These are phyloP conservation scores for Otatea glauca DNA, from an alignment of 176 grass and related monocot species.

Conservation along the genomic window DNA sequence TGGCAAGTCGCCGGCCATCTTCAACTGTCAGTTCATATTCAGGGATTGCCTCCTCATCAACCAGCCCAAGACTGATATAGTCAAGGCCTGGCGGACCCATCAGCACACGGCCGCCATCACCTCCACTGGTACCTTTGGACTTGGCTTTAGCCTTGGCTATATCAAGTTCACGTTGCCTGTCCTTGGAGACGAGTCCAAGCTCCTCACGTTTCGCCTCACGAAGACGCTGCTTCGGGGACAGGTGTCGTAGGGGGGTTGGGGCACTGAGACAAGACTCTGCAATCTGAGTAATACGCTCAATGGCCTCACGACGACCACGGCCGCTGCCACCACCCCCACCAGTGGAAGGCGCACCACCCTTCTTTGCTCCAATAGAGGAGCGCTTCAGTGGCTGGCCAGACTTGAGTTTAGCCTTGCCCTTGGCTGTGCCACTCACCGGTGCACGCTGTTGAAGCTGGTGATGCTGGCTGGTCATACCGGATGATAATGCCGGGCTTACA, in stretches of 20 bases:
- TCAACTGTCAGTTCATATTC: constrained; percentile 79
- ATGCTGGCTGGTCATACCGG: constrained; percentile 13
- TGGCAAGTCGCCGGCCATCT: constrained; percentile 73
- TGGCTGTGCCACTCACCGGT: constrained; percentile 73
- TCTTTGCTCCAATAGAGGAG: constrained; percentile 54
- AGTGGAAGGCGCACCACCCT: constrained; percentile 37
- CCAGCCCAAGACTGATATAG: constrained; percentile 81
- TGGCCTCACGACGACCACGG: constrained; percentile 54
- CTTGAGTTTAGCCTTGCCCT: constrained; percentile 83
- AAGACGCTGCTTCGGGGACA: constrained; percentile 61
- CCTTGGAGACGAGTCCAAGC: constrained; percentile 83
- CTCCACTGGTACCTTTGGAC: constrained; percentile 42
- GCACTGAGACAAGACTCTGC: constrained; percentile 71
- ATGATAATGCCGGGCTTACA: constrained; percentile 20
- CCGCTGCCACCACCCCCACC: constrained; percentile 32
- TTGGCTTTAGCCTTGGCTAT: constrained; percentile 64
- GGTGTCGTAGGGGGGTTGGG: constrained; percentile 62
- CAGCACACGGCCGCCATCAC: constrained; percentile 47
- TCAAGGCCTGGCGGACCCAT: constrained; percentile 76
- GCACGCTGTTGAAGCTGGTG: constrained; percentile 54
- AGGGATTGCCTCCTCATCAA: constrained; percentile 79
- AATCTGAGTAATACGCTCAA: constrained; percentile 64
- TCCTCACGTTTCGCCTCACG: constrained; percentile 85
- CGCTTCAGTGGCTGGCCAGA: constrained; percentile 57
- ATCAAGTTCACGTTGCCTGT: constrained; percentile 79